Conservation (phyloP, 768 basidiomycete species). For the Podaxis sp. region DNA sequence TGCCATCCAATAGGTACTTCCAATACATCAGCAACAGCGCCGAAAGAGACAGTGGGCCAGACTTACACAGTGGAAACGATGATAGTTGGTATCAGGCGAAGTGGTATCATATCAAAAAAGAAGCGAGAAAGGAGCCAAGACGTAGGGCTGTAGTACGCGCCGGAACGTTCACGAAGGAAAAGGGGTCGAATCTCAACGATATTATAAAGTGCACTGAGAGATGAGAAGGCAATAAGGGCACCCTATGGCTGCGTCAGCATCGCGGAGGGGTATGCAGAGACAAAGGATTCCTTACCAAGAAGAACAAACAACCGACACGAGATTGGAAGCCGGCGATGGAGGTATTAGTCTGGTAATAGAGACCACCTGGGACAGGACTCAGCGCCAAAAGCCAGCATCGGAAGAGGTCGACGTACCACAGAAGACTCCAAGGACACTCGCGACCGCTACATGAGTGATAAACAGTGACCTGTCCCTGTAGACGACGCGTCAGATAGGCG, state of each 20-base stretch:
- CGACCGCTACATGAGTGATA: constrained; percentile 71
- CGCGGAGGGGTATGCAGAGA: not conserved
- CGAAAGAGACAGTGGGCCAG: not conserved
- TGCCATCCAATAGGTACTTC: constrained; percentile 93
- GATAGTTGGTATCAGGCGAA: constrained; percentile 88
- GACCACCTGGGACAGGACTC: constrained; percentile 53
- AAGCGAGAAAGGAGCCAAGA: constrained; percentile 90
- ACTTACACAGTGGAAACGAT: constrained; percentile 81
- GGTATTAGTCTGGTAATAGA: constrained; percentile 78
- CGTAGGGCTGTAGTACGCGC: constrained; percentile 84
- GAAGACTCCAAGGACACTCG: constrained; percentile 80
- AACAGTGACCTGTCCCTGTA: constrained; percentile 79
- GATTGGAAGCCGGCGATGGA: constrained; percentile 94
- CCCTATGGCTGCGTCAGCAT: constrained; percentile 48
- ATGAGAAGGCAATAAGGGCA: constrained; percentile 87
- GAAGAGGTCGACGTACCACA: constrained; percentile 52
- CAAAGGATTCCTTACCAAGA: constrained; percentile 55
- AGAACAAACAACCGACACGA: constrained; percentile 92
- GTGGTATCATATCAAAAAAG: constrained; percentile 85
- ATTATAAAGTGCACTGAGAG: constrained; percentile 88
- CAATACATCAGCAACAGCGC: not conserved
- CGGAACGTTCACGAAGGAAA: constrained; percentile 88
- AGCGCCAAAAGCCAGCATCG: not conserved
- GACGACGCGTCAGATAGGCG: not conserved
- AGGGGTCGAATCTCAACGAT: constrained; percentile 80